Evolutionary conservation across 768 basidiomycete species (phyloP), one percentile per base, ranked within the genome.

Genomic region (Lentinus tigrinus): DNA sequence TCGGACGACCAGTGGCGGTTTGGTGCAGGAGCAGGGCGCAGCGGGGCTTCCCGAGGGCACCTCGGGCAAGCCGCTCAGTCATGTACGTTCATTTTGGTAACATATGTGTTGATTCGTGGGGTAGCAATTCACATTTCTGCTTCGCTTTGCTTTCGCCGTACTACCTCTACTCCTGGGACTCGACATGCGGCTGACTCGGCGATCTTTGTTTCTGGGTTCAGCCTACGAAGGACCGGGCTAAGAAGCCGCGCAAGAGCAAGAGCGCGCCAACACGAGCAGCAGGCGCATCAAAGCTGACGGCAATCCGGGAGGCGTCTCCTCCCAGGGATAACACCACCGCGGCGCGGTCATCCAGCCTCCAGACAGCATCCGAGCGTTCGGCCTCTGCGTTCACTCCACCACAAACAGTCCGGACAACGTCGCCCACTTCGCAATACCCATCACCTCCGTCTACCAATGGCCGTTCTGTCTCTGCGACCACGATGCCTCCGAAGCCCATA

Each of bases 1-100:
- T 63, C 60, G 75, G 61, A 52, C 52, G 58, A 57, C 57, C 50
- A 69, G 71, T 46, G 48, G 70, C 3, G 56, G 65, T 11, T 51
- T 71, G 36, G 49, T 53, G 51, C 60, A 56, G 55, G 55, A 51
- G 51, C 56, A 59, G 38, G 59, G 52, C 23, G 49, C 49, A 31
- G 50, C 54, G 36, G 60, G 47, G 44, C 44, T 78, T 58, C 78
- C 80, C 58, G 67, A 75, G 40, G 49, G 14, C 3, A 76, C 83
- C 52, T 73, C 81, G 44, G 80, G 83, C 63, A 85, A 84, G 70
- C 85, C 89, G 65, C 74, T 91, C 78, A 85, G 82, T 74, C 90
- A 93, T 85, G 90, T 93, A 84, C 88, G 90, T 91, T 81, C 82
- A 79, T 83, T 85, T 79, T 78, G 87, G 85, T 84, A 77, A 76